These are phyloP conservation scores for Boletus barrowsii DNA, from an alignment of 768 basidiomycete species.

Conservation along the genomic window DNA sequence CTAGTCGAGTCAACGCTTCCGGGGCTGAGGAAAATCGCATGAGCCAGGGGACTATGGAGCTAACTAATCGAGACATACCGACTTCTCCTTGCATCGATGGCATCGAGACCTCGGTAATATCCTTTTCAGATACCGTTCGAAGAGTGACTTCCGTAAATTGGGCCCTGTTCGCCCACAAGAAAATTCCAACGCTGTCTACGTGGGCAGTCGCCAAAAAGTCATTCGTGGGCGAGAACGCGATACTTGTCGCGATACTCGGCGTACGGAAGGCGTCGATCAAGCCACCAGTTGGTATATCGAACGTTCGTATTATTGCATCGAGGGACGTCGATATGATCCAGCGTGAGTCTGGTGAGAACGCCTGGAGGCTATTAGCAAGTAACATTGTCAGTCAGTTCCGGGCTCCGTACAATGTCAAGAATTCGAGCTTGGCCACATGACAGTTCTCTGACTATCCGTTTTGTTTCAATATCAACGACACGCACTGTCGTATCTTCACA, in stretches of 20 bases:
- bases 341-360: constrained; percentile 92
- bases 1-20: constrained; percentile 65
- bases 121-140: constrained; percentile 73
- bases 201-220: constrained; percentile 96
- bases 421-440: constrained; percentile 71
- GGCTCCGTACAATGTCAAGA: constrained; percentile 72
- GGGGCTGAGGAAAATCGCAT: constrained; percentile 45
- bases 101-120: constrained; percentile 63
- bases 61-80: constrained; percentile 42
- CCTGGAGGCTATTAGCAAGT: constrained; percentile 41
- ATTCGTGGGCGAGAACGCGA: constrained; percentile 91
- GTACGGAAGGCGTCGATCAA: constrained; percentile 92
- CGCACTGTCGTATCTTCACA: constrained; percentile 88
- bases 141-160: constrained; percentile 88
- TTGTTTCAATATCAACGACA: constrained; percentile 89
- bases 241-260: constrained; percentile 79
- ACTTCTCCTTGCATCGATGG: constrained; percentile 90
- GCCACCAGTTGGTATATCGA: constrained; percentile 90
- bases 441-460: constrained; percentile 84
- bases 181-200: constrained; percentile 90
- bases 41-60: not conserved
- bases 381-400: not conserved
- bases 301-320: constrained; percentile 91
- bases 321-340: constrained; percentile 89
- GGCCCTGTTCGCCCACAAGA: constrained; percentile 97